Conservation (phyloP, 2,329 filamentous ascomycete species). For the Calycina herbarum region DNA sequence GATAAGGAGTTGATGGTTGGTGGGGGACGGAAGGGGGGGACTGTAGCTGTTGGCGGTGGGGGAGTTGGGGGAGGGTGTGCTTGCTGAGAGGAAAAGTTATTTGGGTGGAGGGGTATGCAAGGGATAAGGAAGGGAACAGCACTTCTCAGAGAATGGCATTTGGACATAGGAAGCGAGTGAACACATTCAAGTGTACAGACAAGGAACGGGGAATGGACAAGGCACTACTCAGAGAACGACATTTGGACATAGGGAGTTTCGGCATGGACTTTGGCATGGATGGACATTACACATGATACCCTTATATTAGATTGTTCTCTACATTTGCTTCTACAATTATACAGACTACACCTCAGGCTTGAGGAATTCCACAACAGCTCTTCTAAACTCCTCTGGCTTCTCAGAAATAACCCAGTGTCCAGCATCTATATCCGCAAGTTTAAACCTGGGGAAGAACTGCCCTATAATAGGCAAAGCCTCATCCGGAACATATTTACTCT, state of each 20-base stretch:
- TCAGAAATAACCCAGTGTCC: conserved; percentile 93
- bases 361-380: conserved; percentile 66
- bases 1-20: conserved; percentile 44
- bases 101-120: not conserved
- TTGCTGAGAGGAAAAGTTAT: conserved; percentile 20
- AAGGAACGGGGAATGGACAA: conserved; percentile 3
- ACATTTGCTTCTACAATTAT: conserved; percentile 29
- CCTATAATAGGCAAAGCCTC: conserved; percentile 78
- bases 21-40: conserved; percentile 25
- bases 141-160: too few relatives aligned
- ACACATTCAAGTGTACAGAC: too few relatives aligned
- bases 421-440: conserved; percentile 70
- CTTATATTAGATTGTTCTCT: conserved; percentile 34
- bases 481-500: conserved; percentile 77
- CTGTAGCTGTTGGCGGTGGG: conserved; percentile 28
- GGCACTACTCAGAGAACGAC: not conserved
- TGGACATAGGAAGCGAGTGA: too few relatives aligned
- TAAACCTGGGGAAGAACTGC: conserved; percentile 77
- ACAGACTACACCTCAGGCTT: conserved; percentile 45
- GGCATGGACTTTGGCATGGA: conserved; percentile 17
- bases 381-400: conserved; percentile 74
- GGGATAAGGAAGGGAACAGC: not conserved
- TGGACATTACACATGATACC: conserved; percentile 34
- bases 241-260: conserved; percentile 3
- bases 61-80: conserved; percentile 27